phyloP scores from a whole-genome alignment of 129 eudicot genomes.

The Ambrosia trifida region DNA sequence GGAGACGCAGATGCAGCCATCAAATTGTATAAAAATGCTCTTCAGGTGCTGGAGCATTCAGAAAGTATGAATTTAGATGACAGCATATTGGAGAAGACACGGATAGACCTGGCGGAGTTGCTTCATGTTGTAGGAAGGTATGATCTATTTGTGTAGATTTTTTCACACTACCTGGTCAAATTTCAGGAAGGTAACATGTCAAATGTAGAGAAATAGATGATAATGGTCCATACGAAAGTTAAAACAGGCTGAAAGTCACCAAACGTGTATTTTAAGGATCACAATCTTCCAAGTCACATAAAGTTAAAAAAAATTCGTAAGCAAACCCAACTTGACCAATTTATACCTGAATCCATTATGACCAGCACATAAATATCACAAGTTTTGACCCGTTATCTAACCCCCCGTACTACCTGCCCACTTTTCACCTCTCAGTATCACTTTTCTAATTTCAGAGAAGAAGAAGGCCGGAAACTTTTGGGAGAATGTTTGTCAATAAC shows the following conservation, averaged over 20 bases:
- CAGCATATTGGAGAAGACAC: slow-evolving; percentile 59
- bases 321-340: not conserved
- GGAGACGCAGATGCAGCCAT: slow-evolving; percentile 81
- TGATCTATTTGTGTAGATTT: slow-evolving; percentile 12
- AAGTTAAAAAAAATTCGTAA: not conserved
- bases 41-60: slow-evolving; percentile 52
- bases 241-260: not conserved
- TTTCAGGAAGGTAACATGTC: slow-evolving; percentile 7
- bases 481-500: slow-evolving; percentile 66
- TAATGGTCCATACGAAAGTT: not conserved
- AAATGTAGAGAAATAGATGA: not conserved
- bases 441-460: slow-evolving; percentile 43
- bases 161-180: not conserved
- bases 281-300: not conserved
- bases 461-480: slow-evolving; percentile 67
- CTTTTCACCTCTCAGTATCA: slow-evolving; percentile 4
- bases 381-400: not conserved
- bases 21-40: slow-evolving; percentile 58
- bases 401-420: not conserved
- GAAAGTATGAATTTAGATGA: slow-evolving; percentile 53
- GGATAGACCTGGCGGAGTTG: slow-evolving; percentile 82
- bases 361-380: not conserved
- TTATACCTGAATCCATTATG: not conserved
- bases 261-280: not conserved
- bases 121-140: slow-evolving; percentile 90